A percentile compares a stretch with the other conserved stretches of the same genome.
These are phyloP conservation scores for Takashimella koratensis DNA, from an alignment of 1,284 basidiomycete genomes.

Conservation along the genomic window DNA sequence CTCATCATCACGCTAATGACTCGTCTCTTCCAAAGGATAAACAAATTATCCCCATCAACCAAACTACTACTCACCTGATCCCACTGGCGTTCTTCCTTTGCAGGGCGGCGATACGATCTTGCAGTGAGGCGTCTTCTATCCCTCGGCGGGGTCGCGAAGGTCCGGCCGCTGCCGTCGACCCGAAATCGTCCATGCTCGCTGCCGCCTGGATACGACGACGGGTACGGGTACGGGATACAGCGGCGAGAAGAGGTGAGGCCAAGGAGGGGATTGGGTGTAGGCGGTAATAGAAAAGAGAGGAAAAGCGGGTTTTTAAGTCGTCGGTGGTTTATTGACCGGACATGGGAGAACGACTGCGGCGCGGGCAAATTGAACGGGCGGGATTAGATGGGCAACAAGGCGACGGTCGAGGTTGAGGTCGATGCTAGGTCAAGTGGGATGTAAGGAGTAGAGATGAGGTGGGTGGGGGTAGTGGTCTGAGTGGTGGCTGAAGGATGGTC, in stretches of 20 bases:
- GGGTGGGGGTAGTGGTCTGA: too few relatives aligned
- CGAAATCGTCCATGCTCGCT: neutral
- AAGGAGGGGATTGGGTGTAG: too few relatives aligned
- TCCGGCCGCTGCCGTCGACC: neutral
- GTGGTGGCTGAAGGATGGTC: too few relatives aligned
- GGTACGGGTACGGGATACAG: too few relatives aligned
- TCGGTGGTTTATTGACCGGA: neutral
- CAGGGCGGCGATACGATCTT: conserved; percentile 23
- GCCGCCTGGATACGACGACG: too few relatives aligned
- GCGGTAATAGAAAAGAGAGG: neutral
- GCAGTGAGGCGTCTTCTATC: conserved; percentile 11
- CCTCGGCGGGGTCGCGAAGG: conserved; percentile 4
- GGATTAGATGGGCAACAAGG: too few relatives aligned
- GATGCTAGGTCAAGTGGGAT: too few relatives aligned
- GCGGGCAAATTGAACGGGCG: too few relatives aligned
- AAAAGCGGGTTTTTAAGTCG: neutral
- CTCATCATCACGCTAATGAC: neutral
- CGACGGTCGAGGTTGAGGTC: too few relatives aligned
- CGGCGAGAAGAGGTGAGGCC: neutral
- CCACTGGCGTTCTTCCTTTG: conserved; percentile 30
- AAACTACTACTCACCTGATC: conserved; percentile 3
- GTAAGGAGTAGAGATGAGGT: too few relatives aligned
- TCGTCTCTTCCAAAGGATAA: conserved; percentile 5
- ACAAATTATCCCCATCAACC: neutral
- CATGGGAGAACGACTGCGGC: too few relatives aligned